phyloP scores from a whole-genome alignment of 805 yeast genomes.

The Myxozyma mucilagina region DNA sequence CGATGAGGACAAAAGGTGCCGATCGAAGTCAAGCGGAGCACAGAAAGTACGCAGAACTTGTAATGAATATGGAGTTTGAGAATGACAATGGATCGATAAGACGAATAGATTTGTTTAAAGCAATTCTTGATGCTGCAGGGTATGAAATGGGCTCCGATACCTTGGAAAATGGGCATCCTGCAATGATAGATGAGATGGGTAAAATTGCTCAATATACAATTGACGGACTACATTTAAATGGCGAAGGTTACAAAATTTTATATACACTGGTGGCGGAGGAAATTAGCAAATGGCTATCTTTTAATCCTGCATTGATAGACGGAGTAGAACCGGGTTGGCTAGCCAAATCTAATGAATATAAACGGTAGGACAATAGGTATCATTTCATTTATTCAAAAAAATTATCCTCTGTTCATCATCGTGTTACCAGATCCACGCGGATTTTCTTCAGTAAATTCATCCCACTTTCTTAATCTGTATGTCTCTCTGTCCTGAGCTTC shows the following conservation, averaged over 20 bases:
- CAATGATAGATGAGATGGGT: slow-evolving; percentile 1
- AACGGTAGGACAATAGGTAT: too few relatives aligned
- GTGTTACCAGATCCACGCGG: slow-evolving; percentile 90
- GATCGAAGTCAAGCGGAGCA: slow-evolving; percentile 24
- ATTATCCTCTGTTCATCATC: slow-evolving; percentile 56
- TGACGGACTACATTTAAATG: slow-evolving; percentile 35
- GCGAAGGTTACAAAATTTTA: slow-evolving; percentile 31
- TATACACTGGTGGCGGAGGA: slow-evolving; percentile 2
- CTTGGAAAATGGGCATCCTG: not conserved
- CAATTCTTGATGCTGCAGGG: slow-evolving; percentile 29
- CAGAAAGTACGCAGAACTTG: slow-evolving; percentile 19
- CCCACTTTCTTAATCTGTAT: slow-evolving; percentile 83
- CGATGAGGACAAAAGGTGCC: slow-evolving; percentile 19
- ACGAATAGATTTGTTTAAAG: slow-evolving; percentile 17
- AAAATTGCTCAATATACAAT: slow-evolving; percentile 11
- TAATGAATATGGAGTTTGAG: slow-evolving; percentile 6
- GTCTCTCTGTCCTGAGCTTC: slow-evolving; percentile 65
- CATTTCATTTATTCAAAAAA: not conserved
- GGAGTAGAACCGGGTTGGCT: slow-evolving; percentile 38
- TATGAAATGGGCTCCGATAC: slow-evolving; percentile 14
- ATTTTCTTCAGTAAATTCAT: slow-evolving; percentile 83
- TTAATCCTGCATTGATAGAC: slow-evolving; percentile 5
- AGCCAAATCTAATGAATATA: slow-evolving; percentile 4
- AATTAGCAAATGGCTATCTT: slow-evolving; percentile 11
- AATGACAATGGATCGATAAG: not conserved